These are phyloP conservation scores for Metschnikowia vanudenii DNA, from an alignment of 805 yeast genomes.

Conservation along the genomic window DNA sequence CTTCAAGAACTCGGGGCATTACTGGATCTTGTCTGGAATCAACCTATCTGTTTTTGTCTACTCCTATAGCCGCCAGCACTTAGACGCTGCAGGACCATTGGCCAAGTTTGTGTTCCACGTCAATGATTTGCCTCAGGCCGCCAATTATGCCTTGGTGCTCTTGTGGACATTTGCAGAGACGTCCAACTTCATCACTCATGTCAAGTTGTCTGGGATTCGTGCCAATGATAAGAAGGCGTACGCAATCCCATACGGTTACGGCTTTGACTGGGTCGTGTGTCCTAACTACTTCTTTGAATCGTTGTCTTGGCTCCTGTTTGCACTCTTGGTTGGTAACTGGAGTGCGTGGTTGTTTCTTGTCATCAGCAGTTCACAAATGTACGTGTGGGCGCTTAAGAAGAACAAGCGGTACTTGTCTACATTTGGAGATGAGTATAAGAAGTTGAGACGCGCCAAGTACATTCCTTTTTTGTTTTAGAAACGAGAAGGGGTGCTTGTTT, in stretches of 20 bases:
- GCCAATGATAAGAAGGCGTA: slow-evolving; percentile 52
- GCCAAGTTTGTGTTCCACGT: slow-evolving; percentile 43
- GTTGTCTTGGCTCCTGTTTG: slow-evolving; percentile 68
- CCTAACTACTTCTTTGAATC: slow-evolving; percentile 94
- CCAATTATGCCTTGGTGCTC: slow-evolving; percentile 35
- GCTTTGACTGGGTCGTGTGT: slow-evolving; percentile 77
- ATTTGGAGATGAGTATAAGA: slow-evolving; percentile 78
- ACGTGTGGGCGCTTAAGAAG: slow-evolving; percentile 86
- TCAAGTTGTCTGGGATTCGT: slow-evolving; percentile 60
- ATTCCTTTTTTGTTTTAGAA: slow-evolving; percentile 53
- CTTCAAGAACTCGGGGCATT: slow-evolving; percentile 86
- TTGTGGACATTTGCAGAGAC: slow-evolving; percentile 61
- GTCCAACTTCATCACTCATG: slow-evolving; percentile 72
- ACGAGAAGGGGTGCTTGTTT: neutral
- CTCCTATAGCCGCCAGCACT: slow-evolving; percentile 19
- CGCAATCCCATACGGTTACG: slow-evolving; percentile 78
- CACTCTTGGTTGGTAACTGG: slow-evolving; percentile 74
- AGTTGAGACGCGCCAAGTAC: slow-evolving; percentile 65
- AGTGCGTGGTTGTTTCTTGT: slow-evolving; percentile 67
- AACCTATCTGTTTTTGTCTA: slow-evolving; percentile 50
- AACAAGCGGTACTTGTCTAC: slow-evolving; percentile 64
- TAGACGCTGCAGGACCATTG: slow-evolving; percentile 19
- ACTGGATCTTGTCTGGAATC: slow-evolving; percentile 87
- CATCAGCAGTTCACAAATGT: slow-evolving; percentile 82
- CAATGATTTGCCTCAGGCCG: slow-evolving; percentile 36